phyloP scores from a whole-genome alignment of 306 rosid species.

The Gastrolobium villosum region DNA sequence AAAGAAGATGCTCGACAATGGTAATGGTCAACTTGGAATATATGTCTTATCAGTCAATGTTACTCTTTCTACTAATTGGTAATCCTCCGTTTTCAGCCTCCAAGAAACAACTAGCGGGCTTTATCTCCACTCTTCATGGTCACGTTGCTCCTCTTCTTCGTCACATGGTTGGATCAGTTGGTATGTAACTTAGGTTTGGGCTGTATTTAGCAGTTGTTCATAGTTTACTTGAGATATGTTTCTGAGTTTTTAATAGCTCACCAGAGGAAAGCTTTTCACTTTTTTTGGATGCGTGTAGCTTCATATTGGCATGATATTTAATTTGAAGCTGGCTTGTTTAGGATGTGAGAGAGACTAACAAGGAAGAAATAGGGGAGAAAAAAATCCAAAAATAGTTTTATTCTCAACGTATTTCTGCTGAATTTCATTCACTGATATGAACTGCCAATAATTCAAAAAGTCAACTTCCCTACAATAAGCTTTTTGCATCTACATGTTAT shows the following conservation, averaged over 20 bases:
- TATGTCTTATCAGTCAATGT: constrained; percentile 4
- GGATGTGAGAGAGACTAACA: constrained; percentile 20
- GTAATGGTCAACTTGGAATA: constrained; percentile 58
- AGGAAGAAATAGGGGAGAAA: not conserved
- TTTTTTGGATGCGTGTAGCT: not conserved
- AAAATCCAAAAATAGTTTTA: not conserved
- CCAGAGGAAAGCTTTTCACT: not conserved
- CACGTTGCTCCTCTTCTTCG: constrained; percentile 95
- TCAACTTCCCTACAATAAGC: constrained; percentile 32
- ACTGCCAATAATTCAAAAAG: constrained; percentile 17
- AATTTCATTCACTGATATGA: constrained; percentile 26
- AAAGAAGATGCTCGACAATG: constrained; percentile 88
- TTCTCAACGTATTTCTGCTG: constrained; percentile 33
- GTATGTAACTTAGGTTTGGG: constrained; percentile 55
- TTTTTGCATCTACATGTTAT: constrained; percentile 37
- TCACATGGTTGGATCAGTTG: constrained; percentile 94
- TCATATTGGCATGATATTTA: constrained; percentile 10
- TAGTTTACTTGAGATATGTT: constrained; percentile 17
- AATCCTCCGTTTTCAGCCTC: constrained; percentile 70
- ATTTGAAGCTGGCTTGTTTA: constrained; percentile 29
- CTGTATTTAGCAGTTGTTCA: constrained; percentile 11
- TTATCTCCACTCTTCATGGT: constrained; percentile 82
- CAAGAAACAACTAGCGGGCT: constrained; percentile 77
- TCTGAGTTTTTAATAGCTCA: constrained; percentile 1
- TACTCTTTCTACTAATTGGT: constrained; percentile 19